Evolutionary conservation across 306 rosid species (phyloP), one percentile per base, ranked within the genome.

Genomic region (Begonia loranthoides): DNA sequence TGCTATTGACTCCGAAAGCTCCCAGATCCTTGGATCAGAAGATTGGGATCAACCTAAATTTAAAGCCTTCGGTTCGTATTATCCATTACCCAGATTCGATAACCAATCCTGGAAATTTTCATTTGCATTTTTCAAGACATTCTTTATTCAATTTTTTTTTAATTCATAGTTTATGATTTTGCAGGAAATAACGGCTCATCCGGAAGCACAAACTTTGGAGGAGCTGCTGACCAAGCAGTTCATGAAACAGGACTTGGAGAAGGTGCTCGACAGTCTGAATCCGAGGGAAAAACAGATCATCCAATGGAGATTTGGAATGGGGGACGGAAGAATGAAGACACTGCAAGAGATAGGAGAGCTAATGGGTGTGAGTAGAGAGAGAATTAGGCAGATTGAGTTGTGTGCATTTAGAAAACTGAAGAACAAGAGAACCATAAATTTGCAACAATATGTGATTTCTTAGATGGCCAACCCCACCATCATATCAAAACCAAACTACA

Each of bases 281-380:
- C 73, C 79, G 24, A 86, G 95, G 61, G 97, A 90, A 81, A 72
- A 56, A 58, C 90, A 82, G 64, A 92, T 82, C 45, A 71, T 90
- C 62, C 68, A 81, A 71, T 90, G 94, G 95, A 85, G 97, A 66
- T 90, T 78, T 54, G 97, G 97, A n/a, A 70, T 90, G 95, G 97
- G 86, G 45, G 97, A 90, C 62, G 97, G 95, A 44, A 85, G 95
- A 74, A 74, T 79, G 87, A 90, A 80, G 77, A 78, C 97, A 46
- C 62, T 90, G 72, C 97, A 85, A 74, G 97, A 90, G 76, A 85
- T 90, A 58, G 95, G 97, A 43, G 97, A 90, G 66, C 61, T 71
- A 62, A 76, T 90, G 86, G 87, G 94, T 40, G 92, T 90, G 47
- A 85, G 94, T 70, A 82, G 95, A 59, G 97, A 90, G 79, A 85